Percentiles rank a stretch among this genome's conserved stretches.
Evolutionary conservation across 306 rosid genomes (phyloP).

Genomic region (Lotus japonicus): DNA sequence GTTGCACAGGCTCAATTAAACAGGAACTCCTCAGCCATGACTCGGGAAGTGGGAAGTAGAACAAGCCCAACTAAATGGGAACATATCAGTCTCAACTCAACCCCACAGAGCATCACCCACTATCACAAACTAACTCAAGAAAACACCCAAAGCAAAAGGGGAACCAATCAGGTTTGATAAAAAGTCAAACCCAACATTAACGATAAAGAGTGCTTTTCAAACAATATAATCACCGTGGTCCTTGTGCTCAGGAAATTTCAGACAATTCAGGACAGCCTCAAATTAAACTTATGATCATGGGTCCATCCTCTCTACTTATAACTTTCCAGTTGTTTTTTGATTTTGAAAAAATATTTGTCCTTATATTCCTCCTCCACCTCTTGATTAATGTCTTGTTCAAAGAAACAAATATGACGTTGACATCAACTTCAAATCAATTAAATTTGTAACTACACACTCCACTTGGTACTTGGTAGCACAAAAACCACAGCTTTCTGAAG

Average conservation of each 20-base stretch:
- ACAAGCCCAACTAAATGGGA: too few species aligned
- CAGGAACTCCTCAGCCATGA: too few species aligned
- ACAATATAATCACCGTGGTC: constrained; percentile 36
- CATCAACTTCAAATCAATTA: background rate
- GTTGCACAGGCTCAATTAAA: too few species aligned
- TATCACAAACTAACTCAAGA: too few species aligned
- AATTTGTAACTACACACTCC: background rate
- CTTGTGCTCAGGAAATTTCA: constrained; percentile 41
- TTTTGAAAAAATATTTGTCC: constrained; percentile 1
- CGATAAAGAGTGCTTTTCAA: constrained; percentile 20
- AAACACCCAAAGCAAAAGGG: too few species aligned
- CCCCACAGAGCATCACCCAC: too few species aligned
- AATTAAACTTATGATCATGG: constrained; percentile 16
- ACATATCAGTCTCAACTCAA: too few species aligned
- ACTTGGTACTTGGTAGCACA: background rate
- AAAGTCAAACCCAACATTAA: background rate
- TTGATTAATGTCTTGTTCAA: constrained; percentile 23
- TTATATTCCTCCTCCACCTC: constrained; percentile 23
- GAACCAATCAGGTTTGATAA: too few species aligned
- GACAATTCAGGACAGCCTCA: constrained; percentile 38
- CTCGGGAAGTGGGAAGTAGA: too few species aligned
- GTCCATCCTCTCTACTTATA: background rate
- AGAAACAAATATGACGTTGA: constrained; percentile 21
- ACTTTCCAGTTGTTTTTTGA: background rate
- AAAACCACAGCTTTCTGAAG: too few species aligned